Conservation (phyloP, 1,284 basidiomycete species). For the Coniophora puteana region DNA sequence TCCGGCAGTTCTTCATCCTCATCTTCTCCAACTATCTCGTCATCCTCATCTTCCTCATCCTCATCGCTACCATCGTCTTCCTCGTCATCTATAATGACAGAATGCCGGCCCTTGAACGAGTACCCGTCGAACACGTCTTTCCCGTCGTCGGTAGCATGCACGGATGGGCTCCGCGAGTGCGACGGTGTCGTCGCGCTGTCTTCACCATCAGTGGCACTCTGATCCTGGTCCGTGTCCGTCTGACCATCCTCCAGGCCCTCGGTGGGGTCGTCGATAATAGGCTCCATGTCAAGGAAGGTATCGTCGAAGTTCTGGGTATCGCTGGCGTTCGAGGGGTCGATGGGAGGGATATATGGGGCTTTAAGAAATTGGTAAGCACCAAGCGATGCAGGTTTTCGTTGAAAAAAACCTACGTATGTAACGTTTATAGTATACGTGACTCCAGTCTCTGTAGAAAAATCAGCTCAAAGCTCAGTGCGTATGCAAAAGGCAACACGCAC, state of each 20-base stretch:
- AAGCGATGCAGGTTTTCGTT: conserved; percentile 6
- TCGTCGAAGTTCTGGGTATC: conserved; percentile 99
- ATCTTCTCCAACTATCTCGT: conserved; percentile 35
- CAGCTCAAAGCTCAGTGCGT: conserved; percentile 9
- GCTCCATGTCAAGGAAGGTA: conserved; percentile 93
- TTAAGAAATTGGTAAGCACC: conserved; percentile 11
- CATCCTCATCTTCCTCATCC: conserved; percentile 35
- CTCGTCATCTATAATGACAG: conserved; percentile 69
- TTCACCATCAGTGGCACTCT: conserved; percentile 63
- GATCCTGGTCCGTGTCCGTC: conserved; percentile 66
- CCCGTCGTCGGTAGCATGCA: conserved; percentile 50
- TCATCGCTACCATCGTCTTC: conserved; percentile 47
- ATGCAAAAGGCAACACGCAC: conserved; percentile 41
- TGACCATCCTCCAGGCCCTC: conserved; percentile 49
- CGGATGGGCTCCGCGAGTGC: conserved; percentile 69
- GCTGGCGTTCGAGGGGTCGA: conserved; percentile 88
- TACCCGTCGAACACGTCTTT: conserved; percentile 85
- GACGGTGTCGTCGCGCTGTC: conserved; percentile 66
- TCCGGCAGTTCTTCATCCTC: conserved; percentile 31
- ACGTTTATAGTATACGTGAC: conserved; percentile 90
- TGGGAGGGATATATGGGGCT: conserved; percentile 97
- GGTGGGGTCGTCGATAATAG: conserved; percentile 73
- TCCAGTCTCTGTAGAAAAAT: conserved; percentile 68
- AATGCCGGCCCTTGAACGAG: conserved; percentile 82
- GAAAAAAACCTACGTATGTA: conserved; percentile 73